These are phyloP conservation scores for Aspergillus niger DNA, from an alignment of 2,329 filamentous ascomycete genomes.

Conservation along the genomic window DNA sequence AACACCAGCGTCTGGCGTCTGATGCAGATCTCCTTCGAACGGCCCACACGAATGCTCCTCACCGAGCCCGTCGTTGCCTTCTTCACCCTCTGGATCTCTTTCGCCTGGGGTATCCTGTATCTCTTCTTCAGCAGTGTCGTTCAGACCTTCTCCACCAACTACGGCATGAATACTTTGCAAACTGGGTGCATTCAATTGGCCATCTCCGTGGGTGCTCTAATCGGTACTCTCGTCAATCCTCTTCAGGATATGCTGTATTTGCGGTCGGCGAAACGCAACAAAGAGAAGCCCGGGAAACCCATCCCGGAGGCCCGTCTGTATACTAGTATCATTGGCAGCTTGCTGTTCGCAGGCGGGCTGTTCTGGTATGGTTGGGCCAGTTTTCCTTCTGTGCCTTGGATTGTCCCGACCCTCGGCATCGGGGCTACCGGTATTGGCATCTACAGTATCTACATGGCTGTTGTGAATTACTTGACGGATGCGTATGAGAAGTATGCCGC, in stretches of 20 bases:
- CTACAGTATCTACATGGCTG: conserved; percentile 50
- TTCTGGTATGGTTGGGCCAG: conserved; percentile 43
- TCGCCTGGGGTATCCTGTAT: conserved; percentile 49
- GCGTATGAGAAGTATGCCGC: conserved; percentile 53
- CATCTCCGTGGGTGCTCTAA: conserved; percentile 45
- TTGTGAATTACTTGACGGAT: conserved; percentile 52
- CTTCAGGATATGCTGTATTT: conserved; percentile 39
- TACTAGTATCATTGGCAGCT: conserved; percentile 43
- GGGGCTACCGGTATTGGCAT: conserved; percentile 45
- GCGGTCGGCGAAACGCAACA: conserved; percentile 29
- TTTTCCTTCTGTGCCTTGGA: conserved; percentile 33
- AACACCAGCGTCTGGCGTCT: conserved; percentile 27
- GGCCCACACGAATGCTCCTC: conserved; percentile 42
- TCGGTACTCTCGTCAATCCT: conserved; percentile 45
- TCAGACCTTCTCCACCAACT: conserved; percentile 43
- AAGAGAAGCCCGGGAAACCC: conserved; percentile 39
- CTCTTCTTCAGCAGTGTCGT: conserved; percentile 46
- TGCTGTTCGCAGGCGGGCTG: conserved; percentile 37
- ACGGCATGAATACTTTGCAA: conserved; percentile 37
- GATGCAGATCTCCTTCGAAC: conserved; percentile 44
- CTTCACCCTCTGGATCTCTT: conserved; percentile 49
- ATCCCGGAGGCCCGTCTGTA: conserved; percentile 49
- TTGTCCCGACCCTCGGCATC: conserved; percentile 35
- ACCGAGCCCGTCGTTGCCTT: conserved; percentile 48
- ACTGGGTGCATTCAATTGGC: conserved; percentile 46